These are phyloP conservation scores for Cutaneotrichosporon sp. DNA, from an alignment of 1,284 basidiomycete species.

Conservation along the genomic window DNA sequence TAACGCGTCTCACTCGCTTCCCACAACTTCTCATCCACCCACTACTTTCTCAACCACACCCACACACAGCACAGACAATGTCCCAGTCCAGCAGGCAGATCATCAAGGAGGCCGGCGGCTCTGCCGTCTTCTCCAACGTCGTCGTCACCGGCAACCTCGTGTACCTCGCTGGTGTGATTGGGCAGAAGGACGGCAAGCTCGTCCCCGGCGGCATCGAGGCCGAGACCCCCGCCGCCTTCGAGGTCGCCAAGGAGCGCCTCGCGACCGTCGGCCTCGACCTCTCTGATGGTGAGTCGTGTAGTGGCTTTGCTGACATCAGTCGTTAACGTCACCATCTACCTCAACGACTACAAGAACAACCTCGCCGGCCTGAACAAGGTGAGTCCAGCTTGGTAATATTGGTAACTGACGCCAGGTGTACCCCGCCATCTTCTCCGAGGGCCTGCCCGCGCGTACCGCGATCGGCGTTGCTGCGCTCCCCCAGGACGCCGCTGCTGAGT, in stretches of 20 bases:
- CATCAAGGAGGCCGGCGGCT: slow-evolving; percentile 7
- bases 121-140: slow-evolving; percentile 15
- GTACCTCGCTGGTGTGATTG: slow-evolving; percentile 20
- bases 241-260: slow-evolving; percentile 62
- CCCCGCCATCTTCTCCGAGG: neutral
- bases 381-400: too few species aligned
- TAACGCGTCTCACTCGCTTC: neutral
- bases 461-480: slow-evolving; percentile 22
- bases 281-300: slow-evolving; percentile 12
- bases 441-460: slow-evolving; percentile 17
- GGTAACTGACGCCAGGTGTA: neutral
- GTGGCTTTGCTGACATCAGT: slow-evolving; percentile 8
- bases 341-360: slow-evolving; percentile 16
- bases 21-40: neutral
- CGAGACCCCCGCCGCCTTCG: slow-evolving; percentile 66
- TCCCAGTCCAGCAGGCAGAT: slow-evolving; percentile 4
- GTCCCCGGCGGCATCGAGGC: slow-evolving; percentile 72
- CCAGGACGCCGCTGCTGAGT: slow-evolving; percentile 14
- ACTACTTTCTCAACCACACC: too few species aligned
- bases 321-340: slow-evolving; percentile 16
- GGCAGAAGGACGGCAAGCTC: slow-evolving; percentile 65
- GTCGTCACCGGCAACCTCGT: slow-evolving; percentile 18
- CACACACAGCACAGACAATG: slow-evolving; percentile 1
- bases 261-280: slow-evolving; percentile 16
- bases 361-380: slow-evolving; percentile 19